Evolutionary conservation across 495 filamentous ascomycete genomes (phyloP).

Genomic region (Podospora pseudocomata): DNA sequence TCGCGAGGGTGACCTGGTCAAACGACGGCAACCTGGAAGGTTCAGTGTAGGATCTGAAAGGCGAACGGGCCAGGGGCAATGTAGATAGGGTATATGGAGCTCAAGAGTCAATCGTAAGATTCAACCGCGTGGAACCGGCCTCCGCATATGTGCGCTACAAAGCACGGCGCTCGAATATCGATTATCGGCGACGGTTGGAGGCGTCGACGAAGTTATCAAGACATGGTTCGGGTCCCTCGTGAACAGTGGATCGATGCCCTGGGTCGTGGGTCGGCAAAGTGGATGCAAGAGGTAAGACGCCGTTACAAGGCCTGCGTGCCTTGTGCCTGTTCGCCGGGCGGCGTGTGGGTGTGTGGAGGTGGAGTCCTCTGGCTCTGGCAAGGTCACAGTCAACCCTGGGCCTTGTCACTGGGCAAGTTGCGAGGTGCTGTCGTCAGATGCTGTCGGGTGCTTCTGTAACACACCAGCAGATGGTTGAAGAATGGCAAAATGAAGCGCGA

Average conservation of each 20-base stretch:
- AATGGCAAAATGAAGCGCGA: background rate
- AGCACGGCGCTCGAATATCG: background rate
- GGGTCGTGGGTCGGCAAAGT: background rate
- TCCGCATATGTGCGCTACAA: background rate
- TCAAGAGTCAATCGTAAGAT: background rate
- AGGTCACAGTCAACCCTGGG: background rate
- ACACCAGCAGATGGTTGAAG: background rate
- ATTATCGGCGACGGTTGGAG: background rate
- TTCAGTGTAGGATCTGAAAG: background rate
- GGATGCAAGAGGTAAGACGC: slow-evolving; percentile 4
- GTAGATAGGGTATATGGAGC: background rate
- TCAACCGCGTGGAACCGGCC: background rate
- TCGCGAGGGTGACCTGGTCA: background rate
- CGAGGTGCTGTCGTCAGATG: background rate
- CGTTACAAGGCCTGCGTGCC: background rate
- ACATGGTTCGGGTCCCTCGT: slow-evolving; percentile 1
- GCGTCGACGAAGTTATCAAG: slow-evolving; percentile 1
- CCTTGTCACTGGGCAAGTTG: background rate
- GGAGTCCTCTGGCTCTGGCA: background rate
- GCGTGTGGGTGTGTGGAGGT: background rate
- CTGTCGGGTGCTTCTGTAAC: background rate
- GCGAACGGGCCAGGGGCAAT: background rate
- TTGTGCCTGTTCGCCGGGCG: background rate
- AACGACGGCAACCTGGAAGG: background rate
- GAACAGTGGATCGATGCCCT: background rate